Conservation (phyloP, 2,329 filamentous ascomycete genomes). For the Colletotrichum lindemuthianum region DNA sequence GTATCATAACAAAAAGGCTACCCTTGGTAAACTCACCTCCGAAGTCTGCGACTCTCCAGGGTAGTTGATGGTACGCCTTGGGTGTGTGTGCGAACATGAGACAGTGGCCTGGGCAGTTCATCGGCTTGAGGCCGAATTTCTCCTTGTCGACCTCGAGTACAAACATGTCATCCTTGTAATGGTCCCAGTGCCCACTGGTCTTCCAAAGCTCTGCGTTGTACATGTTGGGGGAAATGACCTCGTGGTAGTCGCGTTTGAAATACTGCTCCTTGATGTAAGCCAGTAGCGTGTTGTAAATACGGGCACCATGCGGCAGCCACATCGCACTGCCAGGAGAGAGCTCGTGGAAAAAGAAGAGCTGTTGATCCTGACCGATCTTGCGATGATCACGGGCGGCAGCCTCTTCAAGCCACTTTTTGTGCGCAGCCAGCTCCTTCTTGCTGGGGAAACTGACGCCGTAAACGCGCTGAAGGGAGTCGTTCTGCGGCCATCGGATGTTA, state of each 20-base stretch:
- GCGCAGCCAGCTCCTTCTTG: conserved; percentile 93
- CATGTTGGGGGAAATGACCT: conserved; percentile 94
- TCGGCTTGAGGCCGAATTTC: conserved; percentile 83
- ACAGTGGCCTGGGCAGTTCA: conserved; percentile 98
- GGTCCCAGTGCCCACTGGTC: conserved; percentile 90
- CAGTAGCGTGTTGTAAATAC: conserved; percentile 91
- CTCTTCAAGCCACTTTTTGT: conserved; percentile 95
- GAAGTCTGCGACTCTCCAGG: conserved; percentile 94
- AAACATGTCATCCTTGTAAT: conserved; percentile 88
- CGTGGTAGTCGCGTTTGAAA: conserved; percentile 91
- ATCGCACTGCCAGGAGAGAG: conserved; percentile 93
- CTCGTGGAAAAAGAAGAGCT: conserved; percentile 97
- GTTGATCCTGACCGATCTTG: conserved; percentile 93
- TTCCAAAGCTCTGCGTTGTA: conserved; percentile 95
- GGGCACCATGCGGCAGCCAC: conserved; percentile 90
- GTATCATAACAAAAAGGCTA: neutral
- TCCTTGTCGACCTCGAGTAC: conserved; percentile 83
- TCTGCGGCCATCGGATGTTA: conserved; percentile 48
- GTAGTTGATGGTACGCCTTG: conserved; percentile 88
- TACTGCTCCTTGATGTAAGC: conserved; percentile 87
- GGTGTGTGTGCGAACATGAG: conserved; percentile 86
- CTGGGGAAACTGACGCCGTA: conserved; percentile 96
- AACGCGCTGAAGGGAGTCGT: conserved; percentile 95
- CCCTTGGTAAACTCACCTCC: conserved; percentile 65
- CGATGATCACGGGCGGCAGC: conserved; percentile 97